phyloP scores from a whole-genome alignment of 768 basidiomycete species.

The Panus rudis region DNA sequence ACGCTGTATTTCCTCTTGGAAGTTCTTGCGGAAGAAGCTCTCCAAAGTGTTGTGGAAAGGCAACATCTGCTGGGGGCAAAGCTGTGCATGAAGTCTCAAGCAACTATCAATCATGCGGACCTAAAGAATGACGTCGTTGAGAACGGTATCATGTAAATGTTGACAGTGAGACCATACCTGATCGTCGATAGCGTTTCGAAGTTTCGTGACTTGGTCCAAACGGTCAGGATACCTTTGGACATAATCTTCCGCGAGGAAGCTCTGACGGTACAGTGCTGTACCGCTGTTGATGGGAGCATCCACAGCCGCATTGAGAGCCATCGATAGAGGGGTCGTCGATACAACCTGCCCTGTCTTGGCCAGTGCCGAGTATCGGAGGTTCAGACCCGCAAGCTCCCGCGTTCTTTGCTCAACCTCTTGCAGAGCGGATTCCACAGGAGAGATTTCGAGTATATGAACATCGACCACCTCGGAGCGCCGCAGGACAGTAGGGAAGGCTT shows the following conservation, averaged over 20 bases:
- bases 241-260: slow-evolving; percentile 71
- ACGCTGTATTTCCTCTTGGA: slow-evolving; percentile 73
- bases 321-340: slow-evolving; percentile 75
- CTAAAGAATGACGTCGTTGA: slow-evolving; percentile 27
- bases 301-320: slow-evolving; percentile 81
- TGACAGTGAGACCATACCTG: slow-evolving; percentile 42
- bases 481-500: slow-evolving; percentile 86
- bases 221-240: slow-evolving; percentile 61
- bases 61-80: slow-evolving; percentile 85
- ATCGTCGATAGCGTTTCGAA: slow-evolving; percentile 72
- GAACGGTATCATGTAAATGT: not conserved
- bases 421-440: slow-evolving; percentile 79
- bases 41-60: slow-evolving; percentile 88
- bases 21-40: slow-evolving; percentile 79
- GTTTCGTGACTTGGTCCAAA: slow-evolving; percentile 60
- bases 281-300: slow-evolving; percentile 78
- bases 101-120: slow-evolving; percentile 79
- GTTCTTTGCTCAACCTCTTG: slow-evolving; percentile 76
- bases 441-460: slow-evolving; percentile 65
- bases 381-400: slow-evolving; percentile 63
- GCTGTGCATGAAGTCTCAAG: slow-evolving; percentile 71
- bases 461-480: slow-evolving; percentile 81
- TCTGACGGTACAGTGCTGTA: slow-evolving; percentile 66
- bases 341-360: slow-evolving; percentile 69
- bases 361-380: slow-evolving; percentile 67